Base-by-base conservation (phyloP, 768 basidiomycete genomes). In the Podaxis pistillaris region DNA sequence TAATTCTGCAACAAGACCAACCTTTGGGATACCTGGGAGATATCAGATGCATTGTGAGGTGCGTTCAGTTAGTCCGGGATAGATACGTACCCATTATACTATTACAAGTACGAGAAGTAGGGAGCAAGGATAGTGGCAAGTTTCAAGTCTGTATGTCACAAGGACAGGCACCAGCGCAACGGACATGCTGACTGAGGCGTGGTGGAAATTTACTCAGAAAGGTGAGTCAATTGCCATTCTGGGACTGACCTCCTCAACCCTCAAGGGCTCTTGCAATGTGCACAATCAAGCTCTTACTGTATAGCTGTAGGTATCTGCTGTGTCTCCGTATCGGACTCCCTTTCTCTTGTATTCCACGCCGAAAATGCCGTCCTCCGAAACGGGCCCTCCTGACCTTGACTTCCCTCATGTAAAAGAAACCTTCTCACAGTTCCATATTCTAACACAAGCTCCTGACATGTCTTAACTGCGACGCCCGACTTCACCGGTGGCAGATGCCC, bases 21-120 rank as follows among this genome's bases (percentile, higher is more conserved):
- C 87, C 86, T 88, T 88, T 55, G 86, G 86, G 66, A 88, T 87
- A 74, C 84, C 84, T 86, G 64, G 22, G 37, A 15, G 17, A 50
- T 9, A 57, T 2, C 15, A 41, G 24, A 30, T 15, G 22, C 1
- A 30, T n/a, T 19, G 9, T 28, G 22, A 53, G 59, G 17, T 60
- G 15, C 28, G 3, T 36, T 30, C 17, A 19, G 22, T 12, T 22
- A 13, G 24, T n/a, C 8, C 19, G 12, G 36, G 24, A 26, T 3
- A n/a, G 49, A 53, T 26, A 66, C 56, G 44, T 33, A 59, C 62
- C 58, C 56, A 62, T 58, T 55, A 52, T 56, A 60, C 54, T 61
- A 53, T 30, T 63, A 50, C 64, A 62, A 53, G 33, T 33, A 28
- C 33, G 37, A 38, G 57, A 60, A 51, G 46, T 44, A 56, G 28